Conservation (phyloP, 2,329 filamentous ascomycete genomes). For the Sporothrix euskadiensis region DNA sequence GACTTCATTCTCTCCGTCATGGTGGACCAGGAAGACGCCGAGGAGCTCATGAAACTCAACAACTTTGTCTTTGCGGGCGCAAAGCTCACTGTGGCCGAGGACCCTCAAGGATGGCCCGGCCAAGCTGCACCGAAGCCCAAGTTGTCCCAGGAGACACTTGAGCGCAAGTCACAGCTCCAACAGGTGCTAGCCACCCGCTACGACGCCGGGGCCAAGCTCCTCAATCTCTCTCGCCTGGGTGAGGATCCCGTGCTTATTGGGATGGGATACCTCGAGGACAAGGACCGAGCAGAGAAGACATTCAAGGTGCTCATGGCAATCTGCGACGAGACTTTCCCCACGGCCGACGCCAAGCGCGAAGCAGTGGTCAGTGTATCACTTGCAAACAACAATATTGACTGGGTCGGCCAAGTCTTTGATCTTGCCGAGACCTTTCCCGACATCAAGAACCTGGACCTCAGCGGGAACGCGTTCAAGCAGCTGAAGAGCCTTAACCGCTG, state of each 20-base stretch:
- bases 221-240: conserved; percentile 78
- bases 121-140: conserved; percentile 36
- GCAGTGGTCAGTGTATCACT: conserved; percentile 81
- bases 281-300: conserved; percentile 75
- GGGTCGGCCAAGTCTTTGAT: conserved; percentile 70
- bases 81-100: conserved; percentile 56
- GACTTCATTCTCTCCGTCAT: conserved; percentile 66
- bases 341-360: conserved; percentile 68
- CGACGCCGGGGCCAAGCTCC: conserved; percentile 66
- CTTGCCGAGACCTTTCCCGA: conserved; percentile 80
- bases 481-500: conserved; percentile 70
- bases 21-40: conserved; percentile 63
- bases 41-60: conserved; percentile 67
- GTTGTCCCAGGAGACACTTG: conserved; percentile 55
- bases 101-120: conserved; percentile 44
- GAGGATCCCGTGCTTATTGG: conserved; percentile 69
- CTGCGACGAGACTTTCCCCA: conserved; percentile 75
- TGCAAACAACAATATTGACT: conserved; percentile 74
- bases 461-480: conserved; percentile 73
- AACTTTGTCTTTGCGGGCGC: conserved; percentile 68
- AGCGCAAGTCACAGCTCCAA: conserved; percentile 69
- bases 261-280: conserved; percentile 73
- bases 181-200: conserved; percentile 75
- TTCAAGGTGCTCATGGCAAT: conserved; percentile 91
- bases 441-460: conserved; percentile 84